Conservation (phyloP, 2,329 filamentous ascomycete genomes). For the Meredithiella fracta region DNA sequence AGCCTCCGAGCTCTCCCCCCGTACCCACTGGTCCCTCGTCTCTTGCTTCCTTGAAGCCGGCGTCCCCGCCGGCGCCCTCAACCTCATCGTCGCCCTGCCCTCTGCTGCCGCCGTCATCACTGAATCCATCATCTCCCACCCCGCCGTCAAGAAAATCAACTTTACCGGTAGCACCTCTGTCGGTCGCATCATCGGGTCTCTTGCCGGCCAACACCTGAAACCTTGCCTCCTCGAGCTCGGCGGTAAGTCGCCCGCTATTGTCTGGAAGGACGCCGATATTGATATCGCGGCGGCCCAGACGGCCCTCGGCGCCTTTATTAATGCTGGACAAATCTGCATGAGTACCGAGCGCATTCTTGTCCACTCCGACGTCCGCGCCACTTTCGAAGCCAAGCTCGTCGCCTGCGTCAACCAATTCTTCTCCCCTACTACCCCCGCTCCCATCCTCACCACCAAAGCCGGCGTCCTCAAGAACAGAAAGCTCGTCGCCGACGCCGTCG, state of each 20-base stretch:
- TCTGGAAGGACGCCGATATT: constrained; percentile 66
- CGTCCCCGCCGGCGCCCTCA: constrained; percentile 57
- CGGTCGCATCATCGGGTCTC: constrained; percentile 53
- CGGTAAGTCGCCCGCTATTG: constrained; percentile 64
- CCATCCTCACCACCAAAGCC: constrained; percentile 51
- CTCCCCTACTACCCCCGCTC: constrained; percentile 42
- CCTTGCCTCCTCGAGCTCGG: constrained; percentile 68
- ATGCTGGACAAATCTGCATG: constrained; percentile 76
- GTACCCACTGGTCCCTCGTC: constrained; percentile 44
- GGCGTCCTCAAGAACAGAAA: constrained; percentile 49
- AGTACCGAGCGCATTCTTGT: constrained; percentile 57
- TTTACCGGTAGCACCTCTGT: constrained; percentile 68
- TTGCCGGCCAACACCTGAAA: constrained; percentile 60
- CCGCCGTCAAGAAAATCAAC: constrained; percentile 60
- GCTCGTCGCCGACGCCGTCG: constrained; percentile 50
- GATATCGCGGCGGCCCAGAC: constrained; percentile 52
- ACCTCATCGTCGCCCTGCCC: constrained; percentile 50
- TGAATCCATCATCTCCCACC: constrained; percentile 47
- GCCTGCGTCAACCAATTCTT: constrained; percentile 27
- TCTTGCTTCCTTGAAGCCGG: constrained; percentile 56
- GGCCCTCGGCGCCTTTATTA: constrained; percentile 52
- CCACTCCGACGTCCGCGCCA: constrained; percentile 29
- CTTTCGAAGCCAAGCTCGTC: constrained; percentile 31
- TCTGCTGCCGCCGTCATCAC: constrained; percentile 53
- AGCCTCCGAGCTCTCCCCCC: constrained; percentile 50